Base-by-base conservation (phyloP, 352 stramenopile species). In the Pythium periplocum region DNA sequence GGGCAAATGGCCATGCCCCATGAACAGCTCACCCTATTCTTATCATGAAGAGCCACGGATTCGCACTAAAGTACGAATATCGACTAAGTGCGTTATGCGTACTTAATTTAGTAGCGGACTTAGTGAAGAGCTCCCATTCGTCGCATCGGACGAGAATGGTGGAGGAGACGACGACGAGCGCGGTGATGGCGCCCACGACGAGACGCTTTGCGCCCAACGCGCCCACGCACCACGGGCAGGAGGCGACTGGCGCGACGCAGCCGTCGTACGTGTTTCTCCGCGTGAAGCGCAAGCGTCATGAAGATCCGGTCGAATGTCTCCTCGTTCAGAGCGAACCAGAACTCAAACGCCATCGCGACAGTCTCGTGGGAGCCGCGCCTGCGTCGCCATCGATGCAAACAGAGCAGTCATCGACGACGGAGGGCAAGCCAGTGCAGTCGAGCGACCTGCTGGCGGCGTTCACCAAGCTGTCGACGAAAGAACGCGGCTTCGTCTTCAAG, bases 201-300 rank as follows among this genome's bases (percentile, higher is more conserved):
- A 55, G 59, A 37, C 52, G 59, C 41, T 66, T 66, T 45, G 59
- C 59, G 31, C 59, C 59, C 2, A 61, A 56, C 10, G 44, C 17
- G 17, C 17, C 17, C 17, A 26, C 17, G 17, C 0, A 26, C 17
- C 17, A 26, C 17, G 17, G 17, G 17, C 17, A 26, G 17, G 41
- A 62, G n/a, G 45, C 48, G 33, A 31, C 45, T 5, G 30, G 26
- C 46, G 39, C 38, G 6, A 33, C 42, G n/a, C 4, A 39, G 47
- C 67, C 70, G 31, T 75, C 74, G 48, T 67, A 72, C 32, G 83
- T 93, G 32, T 86, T 93, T 37, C 49, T 93, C 50, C 81, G 83
- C 12, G 68, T 93, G 33, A 93, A 93, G 61, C 83, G 83, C 55
- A 89, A 89, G 61, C 80, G 83, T 46, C 86, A 78, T n/a, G 83